A percentile compares a stretch with the other conserved stretches of the same genome.
Conservation (phyloP, 208 protist genomes). For the Trypanosoma cruzi region DNA sequence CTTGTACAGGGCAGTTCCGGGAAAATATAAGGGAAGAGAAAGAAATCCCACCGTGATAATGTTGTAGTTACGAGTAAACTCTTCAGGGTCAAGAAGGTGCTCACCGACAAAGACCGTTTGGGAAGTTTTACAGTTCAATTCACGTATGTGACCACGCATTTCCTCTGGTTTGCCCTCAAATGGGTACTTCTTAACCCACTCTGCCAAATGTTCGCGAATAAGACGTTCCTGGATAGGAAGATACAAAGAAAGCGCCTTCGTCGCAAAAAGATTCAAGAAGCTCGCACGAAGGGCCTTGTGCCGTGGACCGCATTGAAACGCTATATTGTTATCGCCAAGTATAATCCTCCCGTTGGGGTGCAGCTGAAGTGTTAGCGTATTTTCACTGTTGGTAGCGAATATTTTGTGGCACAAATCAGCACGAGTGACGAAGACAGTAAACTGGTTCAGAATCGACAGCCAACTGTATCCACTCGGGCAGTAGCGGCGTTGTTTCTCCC, state of each 20-base stretch:
- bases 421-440: constrained; percentile 78
- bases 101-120: constrained; percentile 93
- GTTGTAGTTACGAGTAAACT: constrained; percentile 94
- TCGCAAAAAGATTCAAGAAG: constrained; percentile 89
- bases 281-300: constrained; percentile 83
- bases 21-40: constrained; percentile 89
- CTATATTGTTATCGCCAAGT: constrained; percentile 88
- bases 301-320: constrained; percentile 79
- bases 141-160: constrained; percentile 84
- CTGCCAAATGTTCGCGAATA: constrained; percentile 63
- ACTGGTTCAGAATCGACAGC: constrained; percentile 71
- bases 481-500: constrained; percentile 81
- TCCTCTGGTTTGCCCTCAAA: constrained; percentile 59
- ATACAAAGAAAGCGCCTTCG: constrained; percentile 85
- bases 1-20: constrained; percentile 91
- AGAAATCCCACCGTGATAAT: constrained; percentile 95
- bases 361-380: constrained; percentile 76
- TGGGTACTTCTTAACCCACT: constrained; percentile 69
- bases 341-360: constrained; percentile 86
- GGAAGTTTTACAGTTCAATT: constrained; percentile 93
- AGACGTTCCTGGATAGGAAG: constrained; percentile 79
- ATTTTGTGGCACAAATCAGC: constrained; percentile 85
- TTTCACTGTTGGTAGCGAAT: constrained; percentile 77
- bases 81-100: constrained; percentile 80
- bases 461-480: constrained; percentile 81